These are phyloP conservation scores for Stemphylium lycopersici DNA, from an alignment of 2,329 filamentous ascomycete species.

Conservation along the genomic window DNA sequence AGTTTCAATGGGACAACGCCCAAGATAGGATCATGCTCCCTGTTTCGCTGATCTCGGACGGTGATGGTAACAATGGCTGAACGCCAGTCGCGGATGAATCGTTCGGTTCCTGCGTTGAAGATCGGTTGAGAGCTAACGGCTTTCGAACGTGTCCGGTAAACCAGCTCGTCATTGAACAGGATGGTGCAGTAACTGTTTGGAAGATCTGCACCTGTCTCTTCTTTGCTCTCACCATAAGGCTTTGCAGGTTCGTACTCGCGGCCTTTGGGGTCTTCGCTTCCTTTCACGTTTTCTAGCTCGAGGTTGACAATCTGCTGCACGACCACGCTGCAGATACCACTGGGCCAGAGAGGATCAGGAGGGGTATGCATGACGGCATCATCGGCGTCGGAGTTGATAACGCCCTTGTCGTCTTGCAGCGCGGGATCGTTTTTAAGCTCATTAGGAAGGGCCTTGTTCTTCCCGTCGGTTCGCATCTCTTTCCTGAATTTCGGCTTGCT, in stretches of 20 bases:
- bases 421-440: slow-evolving; percentile 75
- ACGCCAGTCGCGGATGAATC: slow-evolving; percentile 92
- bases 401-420: slow-evolving; percentile 87
- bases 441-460: slow-evolving; percentile 76
- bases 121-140: slow-evolving; percentile 93
- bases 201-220: slow-evolving; percentile 78
- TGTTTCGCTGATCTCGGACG: slow-evolving; percentile 85
- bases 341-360: slow-evolving; percentile 95
- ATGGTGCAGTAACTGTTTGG: slow-evolving; percentile 96
- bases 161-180: slow-evolving; percentile 81
- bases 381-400: slow-evolving; percentile 73
- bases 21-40: slow-evolving; percentile 92
- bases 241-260: slow-evolving; percentile 89
- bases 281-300: slow-evolving; percentile 89
- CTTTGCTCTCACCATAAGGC: slow-evolving; percentile 80
- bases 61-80: slow-evolving; percentile 84
- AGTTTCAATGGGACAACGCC: slow-evolving; percentile 89
- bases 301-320: slow-evolving; percentile 96
- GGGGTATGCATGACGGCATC: slow-evolving; percentile 89
- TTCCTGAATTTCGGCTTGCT: slow-evolving; percentile 86
- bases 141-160: slow-evolving; percentile 94
- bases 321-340: slow-evolving; percentile 82
- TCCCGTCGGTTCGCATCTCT: slow-evolving; percentile 84
- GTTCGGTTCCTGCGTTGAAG: slow-evolving; percentile 94
- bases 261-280: slow-evolving; percentile 78